Evolutionary conservation across 2,329 filamentous ascomycete genomes (phyloP), one percentile per base, ranked within the genome.

Genomic region (Botrytis hyacinthi): DNA sequence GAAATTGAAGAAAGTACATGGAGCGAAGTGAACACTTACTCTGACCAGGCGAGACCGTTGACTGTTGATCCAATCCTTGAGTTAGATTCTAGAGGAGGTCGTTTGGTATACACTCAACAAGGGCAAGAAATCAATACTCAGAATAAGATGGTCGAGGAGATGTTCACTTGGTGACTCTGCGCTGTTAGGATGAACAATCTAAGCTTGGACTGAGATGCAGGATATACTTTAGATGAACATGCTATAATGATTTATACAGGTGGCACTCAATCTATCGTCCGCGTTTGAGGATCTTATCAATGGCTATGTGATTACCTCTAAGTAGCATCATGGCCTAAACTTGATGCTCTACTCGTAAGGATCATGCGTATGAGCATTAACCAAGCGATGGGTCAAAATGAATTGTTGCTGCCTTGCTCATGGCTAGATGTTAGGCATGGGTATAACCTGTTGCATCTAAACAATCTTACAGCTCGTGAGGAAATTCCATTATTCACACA

Each of bases 1-100:
- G 66, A 77, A 40, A 74, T 79, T 37, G 75, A 79, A 72, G 77
- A 77, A n/a, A 63, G 42, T 22, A 10, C 1, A 8, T 44, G 35
- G 51, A 62, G n/a, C 20, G 69, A 37, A 35, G 12, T 32, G 20
- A 10, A 51, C 7, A 16, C 16, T 22, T 59, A 26, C 4, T 40
- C 66, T 40, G 35, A 59, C 22, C 54, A 29, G 4, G 8, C 22
- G 20, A 74, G 57, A 29, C 16, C 29, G 54, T 32, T 62, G 37
- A 75, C 29, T 18, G 54, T 73, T 51, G 48, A 68, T 40, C 74
- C 74, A 20, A 59, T 73, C 18, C 60, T 76, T 29, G 75, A 76
- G 29, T n/a, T 76, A 16, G 75, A 76, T 67, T 67, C 18, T 18
- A 73, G 32, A 32, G 75, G 75, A 35, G 75, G 72, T 44, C 72